Evolutionary conservation across 2,329 filamentous ascomycete genomes (phyloP).

Genomic region (Xylaria sp.): DNA sequence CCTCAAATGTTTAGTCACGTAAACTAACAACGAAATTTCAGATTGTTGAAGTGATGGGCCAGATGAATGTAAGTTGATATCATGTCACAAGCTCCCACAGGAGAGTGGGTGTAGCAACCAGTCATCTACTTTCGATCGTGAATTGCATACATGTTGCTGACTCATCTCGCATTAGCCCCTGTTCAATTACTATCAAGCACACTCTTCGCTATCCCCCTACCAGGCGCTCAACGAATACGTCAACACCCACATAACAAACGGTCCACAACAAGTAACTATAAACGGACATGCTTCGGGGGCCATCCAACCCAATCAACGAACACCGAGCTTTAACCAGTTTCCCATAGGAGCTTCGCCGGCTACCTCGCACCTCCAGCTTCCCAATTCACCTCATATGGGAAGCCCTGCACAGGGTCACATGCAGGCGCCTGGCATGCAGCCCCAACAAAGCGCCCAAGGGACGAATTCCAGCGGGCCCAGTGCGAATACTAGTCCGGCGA

Average conservation of each 20-base stretch:
- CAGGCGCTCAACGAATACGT: constrained; percentile 70
- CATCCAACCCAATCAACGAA: constrained; percentile 60
- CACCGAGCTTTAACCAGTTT: constrained; percentile 67
- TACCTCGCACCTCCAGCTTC: constrained; percentile 67
- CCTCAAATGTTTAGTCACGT: constrained; percentile 37
- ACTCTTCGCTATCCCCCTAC: constrained; percentile 66
- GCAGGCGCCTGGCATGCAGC: constrained; percentile 72
- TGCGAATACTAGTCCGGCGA: constrained; percentile 72
- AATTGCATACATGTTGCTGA: constrained; percentile 6
- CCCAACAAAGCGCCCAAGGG: constrained; percentile 74
- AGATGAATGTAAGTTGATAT: constrained; percentile 62
- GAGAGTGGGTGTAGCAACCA: background rate
- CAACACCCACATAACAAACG: constrained; percentile 55
- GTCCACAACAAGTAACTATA: constrained; percentile 49
- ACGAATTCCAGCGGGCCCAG: constrained; percentile 73
- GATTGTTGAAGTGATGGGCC: constrained; percentile 73
- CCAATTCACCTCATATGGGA: constrained; percentile 69
- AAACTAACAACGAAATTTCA: constrained; percentile 45
- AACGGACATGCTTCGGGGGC: constrained; percentile 55
- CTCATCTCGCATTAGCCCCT: constrained; percentile 54
- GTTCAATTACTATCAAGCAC: constrained; percentile 66
- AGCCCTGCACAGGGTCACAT: constrained; percentile 71
- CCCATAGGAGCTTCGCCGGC: constrained; percentile 69
- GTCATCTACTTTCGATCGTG: background rate
- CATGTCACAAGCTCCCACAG: background rate